These are phyloP conservation scores for Aspergillus nidulans DNA, from an alignment of 495 filamentous ascomycete genomes.

Conservation along the genomic window DNA sequence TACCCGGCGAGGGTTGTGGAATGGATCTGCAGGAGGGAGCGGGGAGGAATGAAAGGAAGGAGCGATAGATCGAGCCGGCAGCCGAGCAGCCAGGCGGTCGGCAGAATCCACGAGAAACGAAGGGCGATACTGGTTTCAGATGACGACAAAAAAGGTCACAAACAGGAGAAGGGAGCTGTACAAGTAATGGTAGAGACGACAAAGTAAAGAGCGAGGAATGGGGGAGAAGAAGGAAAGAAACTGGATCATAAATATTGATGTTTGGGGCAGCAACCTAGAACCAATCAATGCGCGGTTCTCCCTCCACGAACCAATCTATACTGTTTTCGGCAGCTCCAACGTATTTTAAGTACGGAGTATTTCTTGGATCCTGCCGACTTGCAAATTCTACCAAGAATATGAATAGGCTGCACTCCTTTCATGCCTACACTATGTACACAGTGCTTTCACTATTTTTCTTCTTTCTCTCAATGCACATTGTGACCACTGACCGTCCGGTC, in stretches of 20 bases:
- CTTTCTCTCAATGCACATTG: background rate
- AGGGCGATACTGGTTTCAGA: background rate
- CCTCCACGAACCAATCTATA: background rate
- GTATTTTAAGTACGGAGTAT: background rate
- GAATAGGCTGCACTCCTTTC: no score
- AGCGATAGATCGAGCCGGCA: background rate
- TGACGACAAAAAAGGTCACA: background rate
- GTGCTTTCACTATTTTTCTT: no score
- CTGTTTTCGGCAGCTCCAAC: background rate
- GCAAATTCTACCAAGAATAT: no score
- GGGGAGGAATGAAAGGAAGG: slow-evolving; percentile 26
- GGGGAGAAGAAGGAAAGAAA: slow-evolving; percentile 6
- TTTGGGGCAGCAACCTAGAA: slow-evolving; percentile 10
- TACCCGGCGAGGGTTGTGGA: slow-evolving; percentile 19
- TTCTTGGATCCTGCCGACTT: no score
- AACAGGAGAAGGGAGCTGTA: slow-evolving; percentile 1
- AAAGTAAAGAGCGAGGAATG: background rate
- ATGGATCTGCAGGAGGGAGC: slow-evolving; percentile 47
- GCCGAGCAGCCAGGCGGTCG: background rate
- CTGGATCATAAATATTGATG: slow-evolving; percentile 10
- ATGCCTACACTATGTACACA: no score
- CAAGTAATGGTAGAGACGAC: background rate
- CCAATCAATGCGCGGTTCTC: slow-evolving; percentile 1
- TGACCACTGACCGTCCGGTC: background rate
- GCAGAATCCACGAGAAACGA: background rate